Evolutionary conservation across 129 eudicot species (phyloP).

Genomic region (Ambrosia artemisiifolia): DNA sequence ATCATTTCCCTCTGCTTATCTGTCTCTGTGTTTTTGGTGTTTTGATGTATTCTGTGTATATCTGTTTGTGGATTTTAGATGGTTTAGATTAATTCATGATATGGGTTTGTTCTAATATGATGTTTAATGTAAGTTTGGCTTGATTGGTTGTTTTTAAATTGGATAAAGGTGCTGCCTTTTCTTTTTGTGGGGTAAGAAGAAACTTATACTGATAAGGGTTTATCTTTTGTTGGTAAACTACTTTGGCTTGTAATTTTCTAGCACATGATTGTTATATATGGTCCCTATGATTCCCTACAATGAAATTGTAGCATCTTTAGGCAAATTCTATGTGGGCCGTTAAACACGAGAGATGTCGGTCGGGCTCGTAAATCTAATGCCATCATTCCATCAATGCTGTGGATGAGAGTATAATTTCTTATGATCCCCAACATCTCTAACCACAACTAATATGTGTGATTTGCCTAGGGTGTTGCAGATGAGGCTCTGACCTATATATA

Average conservation of each 20-base stretch:
- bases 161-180: slow-evolving; percentile 24
- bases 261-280: not conserved
- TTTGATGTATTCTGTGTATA: not conserved
- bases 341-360: too few species aligned
- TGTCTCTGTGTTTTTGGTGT: not conserved
- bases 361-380: too few species aligned
- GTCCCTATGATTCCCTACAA: too few species aligned
- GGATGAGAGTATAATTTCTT: too few species aligned
- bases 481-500: too few species aligned
- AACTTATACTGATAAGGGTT: not conserved
- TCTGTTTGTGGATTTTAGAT: slow-evolving; percentile 8
- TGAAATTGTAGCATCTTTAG: too few species aligned
- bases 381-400: too few species aligned
- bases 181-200: slow-evolving; percentile 7
- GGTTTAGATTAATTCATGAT: slow-evolving; percentile 4
- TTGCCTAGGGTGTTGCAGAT: too few species aligned
- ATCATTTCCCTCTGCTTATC: not conserved
- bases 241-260: not conserved
- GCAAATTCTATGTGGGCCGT: too few species aligned
- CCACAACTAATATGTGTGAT: too few species aligned
- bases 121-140: not conserved
- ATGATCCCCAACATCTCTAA: too few species aligned
- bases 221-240: not conserved
- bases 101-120: slow-evolving; percentile 1
- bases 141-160: not conserved